A percentile compares a stretch with the other conserved stretches of the same genome.
Conservation (phyloP, 2,329 filamentous ascomycete genomes). For the Neocucurbitaria cava region DNA sequence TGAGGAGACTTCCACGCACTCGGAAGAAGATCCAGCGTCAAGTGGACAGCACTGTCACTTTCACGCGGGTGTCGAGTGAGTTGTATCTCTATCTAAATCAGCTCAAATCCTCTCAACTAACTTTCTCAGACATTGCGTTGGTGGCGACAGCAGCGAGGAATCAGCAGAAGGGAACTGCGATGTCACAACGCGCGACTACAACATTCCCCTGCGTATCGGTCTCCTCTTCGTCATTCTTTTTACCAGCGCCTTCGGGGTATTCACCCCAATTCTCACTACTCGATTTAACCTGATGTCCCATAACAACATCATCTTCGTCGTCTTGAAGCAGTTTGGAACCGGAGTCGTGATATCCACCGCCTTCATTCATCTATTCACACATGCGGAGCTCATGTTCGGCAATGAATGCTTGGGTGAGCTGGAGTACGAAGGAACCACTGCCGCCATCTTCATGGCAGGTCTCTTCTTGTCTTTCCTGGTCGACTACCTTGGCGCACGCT, state of each 20-base stretch:
- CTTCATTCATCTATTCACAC: constrained; percentile 74
- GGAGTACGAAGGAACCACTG: constrained; percentile 71
- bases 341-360: constrained; percentile 76
- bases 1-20: neutral
- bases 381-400: constrained; percentile 74
- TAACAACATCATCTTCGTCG: constrained; percentile 61
- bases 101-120: constrained; percentile 15
- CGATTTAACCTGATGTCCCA: constrained; percentile 62
- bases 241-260: constrained; percentile 74
- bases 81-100: constrained; percentile 14
- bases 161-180: constrained; percentile 56
- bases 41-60: constrained; percentile 65
- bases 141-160: constrained; percentile 43
- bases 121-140: constrained; percentile 63
- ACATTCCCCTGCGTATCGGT: constrained; percentile 72
- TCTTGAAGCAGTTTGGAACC: constrained; percentile 76
- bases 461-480: constrained; percentile 75
- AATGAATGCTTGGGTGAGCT: constrained; percentile 73
- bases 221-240: constrained; percentile 74
- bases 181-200: constrained; percentile 64
- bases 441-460: constrained; percentile 76
- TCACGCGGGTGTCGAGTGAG: constrained; percentile 77
- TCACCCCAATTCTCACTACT: constrained; percentile 69
- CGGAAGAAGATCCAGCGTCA: constrained; percentile 25
- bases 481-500: constrained; percentile 70